These are phyloP conservation scores for Phytophthora fragariaefolia DNA, from an alignment of 352 stramenopile genomes.

Conservation along the genomic window DNA sequence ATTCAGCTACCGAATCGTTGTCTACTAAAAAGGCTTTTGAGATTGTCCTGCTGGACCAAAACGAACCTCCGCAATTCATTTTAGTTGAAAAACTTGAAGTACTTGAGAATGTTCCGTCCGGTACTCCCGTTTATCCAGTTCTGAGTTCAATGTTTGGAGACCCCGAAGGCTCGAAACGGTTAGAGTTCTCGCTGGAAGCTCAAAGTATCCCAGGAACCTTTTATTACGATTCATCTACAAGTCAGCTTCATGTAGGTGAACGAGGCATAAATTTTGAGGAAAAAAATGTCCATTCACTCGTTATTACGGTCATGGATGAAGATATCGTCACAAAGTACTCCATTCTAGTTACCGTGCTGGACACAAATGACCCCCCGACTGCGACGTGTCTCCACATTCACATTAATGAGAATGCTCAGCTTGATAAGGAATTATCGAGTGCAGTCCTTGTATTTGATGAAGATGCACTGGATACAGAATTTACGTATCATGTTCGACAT, in stretches of 20 bases:
- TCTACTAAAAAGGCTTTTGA: slow-evolving; percentile 17
- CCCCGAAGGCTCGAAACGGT: slow-evolving; percentile 26
- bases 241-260: slow-evolving; percentile 40
- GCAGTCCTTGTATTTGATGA: slow-evolving; percentile 22
- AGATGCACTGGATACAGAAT: slow-evolving; percentile 24
- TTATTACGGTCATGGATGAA: slow-evolving; percentile 21
- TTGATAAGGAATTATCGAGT: slow-evolving; percentile 17
- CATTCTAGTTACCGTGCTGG: slow-evolving; percentile 13
- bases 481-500: slow-evolving; percentile 30
- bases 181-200: slow-evolving; percentile 32
- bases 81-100: slow-evolving; percentile 11
- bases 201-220: slow-evolving; percentile 50
- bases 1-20: slow-evolving; percentile 41
- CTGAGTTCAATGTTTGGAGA: slow-evolving; percentile 26
- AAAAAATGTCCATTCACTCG: slow-evolving; percentile 11
- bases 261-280: slow-evolving; percentile 48
- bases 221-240: slow-evolving; percentile 51
- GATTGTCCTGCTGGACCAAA: slow-evolving; percentile 28
- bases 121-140: slow-evolving; percentile 11
- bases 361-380: slow-evolving; percentile 34
- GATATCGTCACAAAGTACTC: slow-evolving; percentile 12
- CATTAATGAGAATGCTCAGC: slow-evolving; percentile 27
- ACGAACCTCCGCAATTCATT: slow-evolving; percentile 22
- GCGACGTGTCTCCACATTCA: slow-evolving; percentile 19
- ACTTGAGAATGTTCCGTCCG: slow-evolving; percentile 22